Evolutionary conservation across 176 grass and related monocot species (phyloP), one percentile per base, ranked within the genome.

Genomic region (Melocanna baccifera): DNA sequence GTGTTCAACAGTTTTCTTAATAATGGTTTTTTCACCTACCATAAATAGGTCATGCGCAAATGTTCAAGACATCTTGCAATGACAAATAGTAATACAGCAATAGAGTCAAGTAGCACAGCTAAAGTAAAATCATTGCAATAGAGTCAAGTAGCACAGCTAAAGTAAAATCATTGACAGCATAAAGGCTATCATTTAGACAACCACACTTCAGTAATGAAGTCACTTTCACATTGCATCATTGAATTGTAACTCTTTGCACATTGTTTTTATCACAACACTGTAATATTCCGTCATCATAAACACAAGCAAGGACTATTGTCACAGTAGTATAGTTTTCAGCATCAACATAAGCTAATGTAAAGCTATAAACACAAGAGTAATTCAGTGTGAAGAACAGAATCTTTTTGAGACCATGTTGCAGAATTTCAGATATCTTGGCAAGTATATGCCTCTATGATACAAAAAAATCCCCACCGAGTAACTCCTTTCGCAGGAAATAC

Each of bases 391-490:
- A 43, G 18, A 59, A 67, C 26, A 81, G 1, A n/a, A 82, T 48
- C 58, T 67, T 7, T 62, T 75, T 6, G 5, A 72, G 67, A 62
- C 5, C 26, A 15, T 36, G 5, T 40, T 9, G 6, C 41, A 82
- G 77, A 87, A 76, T 70, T 82, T 77, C 79, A 77, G 51, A 62
- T 58, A 40, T 61, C 22, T 77, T 87, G 40, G 53, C 40, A 87
- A 59, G 55, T 61, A 29, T 77, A 32, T 64, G 63, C 63, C 15
- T 66, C 15, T 15, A 75, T 30, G 74, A 53, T 76, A 82, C 86
- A 87, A 68, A 87, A 76, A 86, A 40, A 47, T 63, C 45, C 29
- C 10, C 43, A 72, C 42, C 18, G 9, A 59, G 53, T 72, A 59
- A 76, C 50, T 82, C 51, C 76, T 82, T 82, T 82, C 72, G 70